Base-by-base conservation (phyloP, 345 rosid species). In the Rhizophora apiculata region DNA sequence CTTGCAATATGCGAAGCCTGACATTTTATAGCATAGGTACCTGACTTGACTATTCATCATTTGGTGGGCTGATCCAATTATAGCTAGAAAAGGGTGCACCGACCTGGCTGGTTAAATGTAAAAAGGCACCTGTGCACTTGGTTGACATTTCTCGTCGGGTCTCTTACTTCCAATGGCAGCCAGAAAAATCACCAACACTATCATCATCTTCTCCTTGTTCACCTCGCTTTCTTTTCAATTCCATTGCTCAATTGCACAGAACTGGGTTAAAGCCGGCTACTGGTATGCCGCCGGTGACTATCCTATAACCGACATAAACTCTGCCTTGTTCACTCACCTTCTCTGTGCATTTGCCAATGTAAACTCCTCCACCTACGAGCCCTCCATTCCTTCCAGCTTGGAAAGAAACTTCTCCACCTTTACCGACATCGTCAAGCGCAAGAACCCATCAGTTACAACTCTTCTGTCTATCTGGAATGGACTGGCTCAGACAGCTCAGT, bases 391-490 rank as follows among this genome's bases (percentile, higher is more conserved):
- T 19, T n/a, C 43, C 37, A 34, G 27, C 24, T 11, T 4, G 32
- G 27, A 70, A n/a, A 32, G 39, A 26, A 46, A 13, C 56, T 76
- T 78, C 55, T 76, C 84, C 6, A 49, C 18, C 67, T 83, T 83
- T 69, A 32, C 72, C 15, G 9, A 27, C 54, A 60, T 58, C 59
- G 79, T 83, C 60, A 76, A 61, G 24, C 75, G 62, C 16, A 71
- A 58, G 39, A 83, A 76, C 30, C 81, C 81, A 11, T 58, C 74
- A 21, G 58, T 83, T 21, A 29, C 64, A 19, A 62, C 83, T 0
- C 63, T 84, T 54, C 19, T 79, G 39, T 79, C 85, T 0, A 61
- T 84, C 66, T 75, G 75, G 82, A 70, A 68, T 19, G 77, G 83
- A 21, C 15, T 34, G 24, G 64, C 57, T 10, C 65, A 68, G 30